Evolutionary conservation across 805 yeast species (phyloP), one percentile per base, ranked within the genome.

Genomic region (Starmera amethionina): DNA sequence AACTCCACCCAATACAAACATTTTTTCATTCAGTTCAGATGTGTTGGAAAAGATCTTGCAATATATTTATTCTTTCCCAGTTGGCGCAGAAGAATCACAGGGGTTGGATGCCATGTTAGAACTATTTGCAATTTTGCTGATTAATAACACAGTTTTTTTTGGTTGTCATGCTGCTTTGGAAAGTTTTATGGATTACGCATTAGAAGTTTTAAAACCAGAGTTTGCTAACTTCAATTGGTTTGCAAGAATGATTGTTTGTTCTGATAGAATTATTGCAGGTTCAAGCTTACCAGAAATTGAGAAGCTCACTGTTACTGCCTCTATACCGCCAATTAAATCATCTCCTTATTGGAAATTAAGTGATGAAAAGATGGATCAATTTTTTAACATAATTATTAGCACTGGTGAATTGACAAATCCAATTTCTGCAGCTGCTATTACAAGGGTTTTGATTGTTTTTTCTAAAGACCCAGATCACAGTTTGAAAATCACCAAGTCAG

Each of bases 361-460:
- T 19, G 33, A 45, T 4, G 46, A 46, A 13, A 30, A 47, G 1
- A 51, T 58, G 33, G 57, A 61, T 4, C 41, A 46, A 0, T 48
- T 83, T 1, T 71, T 80, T 39, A 63, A 67, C 1, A 50, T 56
- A 0, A 36, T 82, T n/a, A 46, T 77, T 2, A 46, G 56, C 3
- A 52, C 74, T 4, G 60, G 64, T 1, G 63, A 59, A 0, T 52
- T 78, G 5, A 55, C 65, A 2, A 63, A 64, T 30, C 63, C 68
- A 14, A 64, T 67, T 25, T 60, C 75, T 8, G 82, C 84, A 0
- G 48, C 71, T 2, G 70, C 78, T 0, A 56, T 78, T 3, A 68
- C 78, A n/a, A 66, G 80, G 29, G 56, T 81, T 1, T 51, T 82
- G 41, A 66, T 78, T 2, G 56, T 81, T 9, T 75, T 67, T 50